A percentile compares a stretch with the other conserved stretches of the same genome.
Conservation (phyloP, 2,329 filamentous ascomycete genomes). For the Pseudopyrenochaeta lycopersici region DNA sequence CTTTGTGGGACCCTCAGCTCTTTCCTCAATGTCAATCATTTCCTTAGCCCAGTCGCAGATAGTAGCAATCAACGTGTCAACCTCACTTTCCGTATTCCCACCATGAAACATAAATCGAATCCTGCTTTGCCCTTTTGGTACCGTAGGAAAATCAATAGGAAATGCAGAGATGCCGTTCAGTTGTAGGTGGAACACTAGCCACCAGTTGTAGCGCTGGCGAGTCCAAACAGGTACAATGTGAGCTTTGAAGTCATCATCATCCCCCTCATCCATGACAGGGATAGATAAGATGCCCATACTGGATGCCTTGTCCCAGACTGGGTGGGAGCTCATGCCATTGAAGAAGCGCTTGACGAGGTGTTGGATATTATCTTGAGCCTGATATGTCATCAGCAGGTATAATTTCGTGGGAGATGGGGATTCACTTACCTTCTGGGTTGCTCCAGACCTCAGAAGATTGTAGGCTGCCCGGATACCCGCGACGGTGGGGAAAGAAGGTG, state of each 20-base stretch:
- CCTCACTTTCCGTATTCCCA: conserved; percentile 61
- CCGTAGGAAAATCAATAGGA: conserved; percentile 7
- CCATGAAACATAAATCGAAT: conserved; percentile 9
- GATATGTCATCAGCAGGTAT: not conserved
- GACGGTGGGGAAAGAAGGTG: conserved; percentile 47
- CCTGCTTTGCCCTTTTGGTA: conserved; percentile 6
- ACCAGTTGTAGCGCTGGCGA: no score
- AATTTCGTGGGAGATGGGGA: not conserved
- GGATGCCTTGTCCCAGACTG: no score
- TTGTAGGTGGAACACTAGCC: conserved; percentile 41
- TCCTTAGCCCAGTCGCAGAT: conserved; percentile 39
- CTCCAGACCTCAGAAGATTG: conserved; percentile 14
- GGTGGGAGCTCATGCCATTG: not conserved
- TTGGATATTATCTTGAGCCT: conserved; percentile 15
- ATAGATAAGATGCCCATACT: no score
- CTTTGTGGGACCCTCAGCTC: no score
- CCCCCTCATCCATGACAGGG: no score
- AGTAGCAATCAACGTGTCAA: conserved; percentile 31
- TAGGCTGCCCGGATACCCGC: conserved; percentile 48
- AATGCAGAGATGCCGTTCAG: not conserved
- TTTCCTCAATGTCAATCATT: conserved; percentile 19
- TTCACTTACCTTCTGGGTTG: conserved; percentile 8
- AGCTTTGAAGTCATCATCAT: not conserved
- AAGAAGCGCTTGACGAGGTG: conserved; percentile 11
- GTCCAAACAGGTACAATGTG: conserved; percentile 15